Evolutionary conservation across 2,329 filamentous ascomycete genomes (phyloP).

Genomic region (Fusarium duplospermum): DNA sequence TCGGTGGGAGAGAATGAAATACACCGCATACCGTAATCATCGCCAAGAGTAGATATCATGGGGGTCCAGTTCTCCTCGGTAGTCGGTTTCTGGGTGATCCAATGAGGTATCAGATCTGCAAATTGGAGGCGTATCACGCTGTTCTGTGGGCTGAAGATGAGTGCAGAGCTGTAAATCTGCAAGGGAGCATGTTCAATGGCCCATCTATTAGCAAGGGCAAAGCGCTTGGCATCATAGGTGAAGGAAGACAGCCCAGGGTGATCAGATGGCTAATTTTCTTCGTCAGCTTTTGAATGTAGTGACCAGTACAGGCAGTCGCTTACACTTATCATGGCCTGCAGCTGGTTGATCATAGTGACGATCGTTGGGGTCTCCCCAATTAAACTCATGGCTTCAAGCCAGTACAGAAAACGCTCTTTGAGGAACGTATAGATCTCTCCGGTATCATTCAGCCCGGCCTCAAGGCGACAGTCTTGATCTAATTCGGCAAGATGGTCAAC

Average conservation of each 20-base stretch:
- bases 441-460: background rate
- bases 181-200: constrained; percentile 8
- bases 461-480: background rate
- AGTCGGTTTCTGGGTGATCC: background rate
- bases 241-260: background rate
- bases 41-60: background rate
- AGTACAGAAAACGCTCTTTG: background rate
- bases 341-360: background rate
- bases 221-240: background rate
- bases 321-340: background rate
- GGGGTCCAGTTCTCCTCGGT: background rate
- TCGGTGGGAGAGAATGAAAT: background rate
- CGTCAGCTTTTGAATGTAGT: background rate
- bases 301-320: background rate
- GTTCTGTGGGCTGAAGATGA: constrained; percentile 5
- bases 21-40: background rate
- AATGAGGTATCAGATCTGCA: background rate
- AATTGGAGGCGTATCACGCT: background rate
- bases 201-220: background rate
- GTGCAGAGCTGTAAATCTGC: constrained; percentile 6
- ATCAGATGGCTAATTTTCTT: background rate
- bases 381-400: constrained; percentile 12
- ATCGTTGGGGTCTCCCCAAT: background rate
- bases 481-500: constrained; percentile 2
- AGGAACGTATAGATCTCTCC: constrained; percentile 7